Percentiles rank a stretch among this genome's conserved stretches.
Evolutionary conservation across 2,329 filamentous ascomycete species (phyloP).

Genomic region (Penicillium sp.): DNA sequence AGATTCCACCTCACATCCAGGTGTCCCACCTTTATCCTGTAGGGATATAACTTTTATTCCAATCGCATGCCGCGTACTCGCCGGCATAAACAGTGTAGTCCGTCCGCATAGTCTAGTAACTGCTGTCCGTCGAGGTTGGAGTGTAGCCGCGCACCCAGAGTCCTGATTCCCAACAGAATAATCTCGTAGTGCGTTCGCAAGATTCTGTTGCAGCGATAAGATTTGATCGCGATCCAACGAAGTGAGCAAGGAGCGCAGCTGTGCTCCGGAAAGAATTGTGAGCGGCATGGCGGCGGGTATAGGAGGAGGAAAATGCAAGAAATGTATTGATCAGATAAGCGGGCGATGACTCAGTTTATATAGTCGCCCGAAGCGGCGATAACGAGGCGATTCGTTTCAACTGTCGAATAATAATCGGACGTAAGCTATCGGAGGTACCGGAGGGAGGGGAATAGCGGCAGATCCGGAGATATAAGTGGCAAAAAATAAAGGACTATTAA

Average conservation of each 20-base stretch:
- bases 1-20: conserved; percentile 41
- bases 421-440: background rate
- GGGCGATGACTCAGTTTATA: background rate
- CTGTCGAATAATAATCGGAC: background rate
- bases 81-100: conserved; percentile 71
- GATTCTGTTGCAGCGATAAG: conserved; percentile 59
- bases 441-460: background rate
- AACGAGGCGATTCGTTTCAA: background rate
- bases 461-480: conserved; percentile 13
- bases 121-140: conserved; percentile 66
- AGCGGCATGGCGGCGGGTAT: conserved; percentile 56
- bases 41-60: conserved; percentile 70
- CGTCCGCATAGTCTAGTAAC: conserved; percentile 66
- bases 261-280: conserved; percentile 62
- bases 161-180: conserved; percentile 68
- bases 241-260: conserved; percentile 61
- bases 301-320: conserved; percentile 3
- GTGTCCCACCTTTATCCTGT: conserved; percentile 36
- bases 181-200: conserved; percentile 65
- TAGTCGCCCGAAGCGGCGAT: background rate
- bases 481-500: background rate
- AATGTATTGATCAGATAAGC: background rate
- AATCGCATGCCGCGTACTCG: conserved; percentile 62
- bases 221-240: conserved; percentile 63
- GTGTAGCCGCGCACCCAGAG: conserved; percentile 62